These are phyloP conservation scores for Chlorella sp. DNA, from an alignment of 139 green algal species.

Conservation along the genomic window DNA sequence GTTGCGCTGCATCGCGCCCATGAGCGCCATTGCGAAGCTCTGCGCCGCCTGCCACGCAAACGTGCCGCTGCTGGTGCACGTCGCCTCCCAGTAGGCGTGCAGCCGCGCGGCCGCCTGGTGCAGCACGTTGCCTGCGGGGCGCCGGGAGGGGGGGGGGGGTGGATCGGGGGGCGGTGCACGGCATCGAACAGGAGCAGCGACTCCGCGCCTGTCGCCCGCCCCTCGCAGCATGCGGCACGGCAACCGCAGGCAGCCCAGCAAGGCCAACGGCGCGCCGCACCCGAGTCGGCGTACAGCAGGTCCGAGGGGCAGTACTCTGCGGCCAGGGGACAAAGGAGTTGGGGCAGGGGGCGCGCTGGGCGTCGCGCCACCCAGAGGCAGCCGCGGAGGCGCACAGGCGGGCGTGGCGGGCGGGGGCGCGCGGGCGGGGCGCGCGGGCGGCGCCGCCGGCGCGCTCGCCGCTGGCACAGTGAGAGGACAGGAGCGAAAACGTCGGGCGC, in stretches of 20 bases:
- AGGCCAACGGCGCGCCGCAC: not conserved
- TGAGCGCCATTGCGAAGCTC: conserved; percentile 34
- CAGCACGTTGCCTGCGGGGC: conserved; percentile 34
- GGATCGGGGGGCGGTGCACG: not conserved
- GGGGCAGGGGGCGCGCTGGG: no score
- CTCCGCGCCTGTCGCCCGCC: no score
- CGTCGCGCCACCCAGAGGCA: no score
- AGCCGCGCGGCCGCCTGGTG: conserved; percentile 11
- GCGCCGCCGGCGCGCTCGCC: no score
- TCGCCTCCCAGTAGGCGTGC: conserved; percentile 28
- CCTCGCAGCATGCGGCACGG: no score
- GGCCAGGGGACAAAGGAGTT: no score
- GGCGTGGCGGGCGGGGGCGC: no score
- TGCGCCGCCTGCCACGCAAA: conserved; percentile 48
- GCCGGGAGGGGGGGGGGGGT: not conserved
- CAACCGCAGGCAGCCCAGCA: not conserved
- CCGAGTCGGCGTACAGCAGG: conserved; percentile 27
- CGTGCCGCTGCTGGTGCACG: conserved; percentile 22
- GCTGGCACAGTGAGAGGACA: no score
- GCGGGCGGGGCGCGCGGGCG: no score
- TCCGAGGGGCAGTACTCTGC: conserved; percentile 45
- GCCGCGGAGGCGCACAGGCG: no score
- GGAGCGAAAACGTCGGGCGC: no score
- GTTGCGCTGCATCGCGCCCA: conserved; percentile 34
- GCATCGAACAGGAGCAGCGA: not conserved